phyloP scores from a whole-genome alignment of 306 rosid genomes.

The Elaeagnus macrophylla region DNA sequence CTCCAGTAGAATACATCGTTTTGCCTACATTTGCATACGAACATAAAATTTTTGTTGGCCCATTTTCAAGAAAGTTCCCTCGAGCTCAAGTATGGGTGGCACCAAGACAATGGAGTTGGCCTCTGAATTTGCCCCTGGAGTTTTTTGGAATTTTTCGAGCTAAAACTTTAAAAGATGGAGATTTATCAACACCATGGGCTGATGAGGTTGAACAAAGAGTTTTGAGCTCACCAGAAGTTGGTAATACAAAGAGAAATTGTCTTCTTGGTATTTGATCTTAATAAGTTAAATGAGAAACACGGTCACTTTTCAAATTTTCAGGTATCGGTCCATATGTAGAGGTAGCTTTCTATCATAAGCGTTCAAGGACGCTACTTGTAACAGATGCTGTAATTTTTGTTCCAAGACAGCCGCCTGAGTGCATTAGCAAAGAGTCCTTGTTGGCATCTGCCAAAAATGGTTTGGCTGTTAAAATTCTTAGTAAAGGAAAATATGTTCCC shows the following conservation, averaged over 20 bases:
- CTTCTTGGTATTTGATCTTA: not conserved
- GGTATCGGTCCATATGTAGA: constrained; percentile 97
- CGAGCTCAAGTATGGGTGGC: constrained; percentile 91
- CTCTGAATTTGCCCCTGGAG: constrained; percentile 79
- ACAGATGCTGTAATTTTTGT: constrained; percentile 95
- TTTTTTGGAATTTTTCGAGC: constrained; percentile 85
- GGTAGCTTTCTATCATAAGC: constrained; percentile 90
- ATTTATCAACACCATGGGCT: constrained; percentile 71
- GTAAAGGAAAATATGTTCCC: constrained; percentile 78
- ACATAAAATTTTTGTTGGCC: constrained; percentile 93
- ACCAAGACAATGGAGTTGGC: constrained; percentile 99
- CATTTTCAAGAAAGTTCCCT: constrained; percentile 87
- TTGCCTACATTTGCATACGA: constrained; percentile 94
- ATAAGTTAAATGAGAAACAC: constrained; percentile 4
- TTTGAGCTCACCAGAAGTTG: constrained; percentile 95
- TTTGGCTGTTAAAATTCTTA: constrained; percentile 78
- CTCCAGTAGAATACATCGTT: constrained; percentile 79
- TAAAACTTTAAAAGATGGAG: constrained; percentile 59
- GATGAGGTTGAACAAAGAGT: constrained; percentile 79
- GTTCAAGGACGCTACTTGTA: constrained; percentile 67
- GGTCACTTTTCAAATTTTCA: constrained; percentile 35
- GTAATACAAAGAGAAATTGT: constrained; percentile 31
- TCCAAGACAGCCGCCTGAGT: constrained; percentile 80
- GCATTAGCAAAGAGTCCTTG: constrained; percentile 77
- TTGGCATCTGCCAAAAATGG: constrained; percentile 91